Evolutionary conservation across 23 red algal species (phyloP), one percentile per base, ranked within the genome.

Genomic region (Cyanidioschyzon merolae): DNA sequence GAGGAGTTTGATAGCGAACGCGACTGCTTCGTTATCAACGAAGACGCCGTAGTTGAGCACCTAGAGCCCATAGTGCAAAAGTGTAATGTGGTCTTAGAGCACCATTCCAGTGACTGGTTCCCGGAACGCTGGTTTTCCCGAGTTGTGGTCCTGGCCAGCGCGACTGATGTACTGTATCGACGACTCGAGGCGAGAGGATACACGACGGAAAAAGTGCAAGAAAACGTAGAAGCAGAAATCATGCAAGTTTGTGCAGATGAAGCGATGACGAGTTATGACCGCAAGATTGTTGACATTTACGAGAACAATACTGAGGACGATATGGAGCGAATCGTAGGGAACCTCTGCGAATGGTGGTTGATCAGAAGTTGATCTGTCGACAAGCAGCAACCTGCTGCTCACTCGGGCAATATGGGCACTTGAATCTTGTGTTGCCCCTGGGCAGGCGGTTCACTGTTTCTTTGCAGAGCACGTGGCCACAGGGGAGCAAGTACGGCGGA

Each of bases 141-240:
- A 76, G 83, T 92, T 32, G 41, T 92, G 51, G 83, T 80, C 58
- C 75, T 92, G 39, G 68, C 58, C 1, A 68, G 68, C 18, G 54
- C 50, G 30, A 92, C 79, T 51, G 86, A 85, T 32, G 68, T 68
- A 16, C 77, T 95, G 2, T 95, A 83, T 41, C 86, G 86, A 40
- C 80, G 91, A 37, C 84, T 95, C 12, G 76, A 75, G 21, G 86
- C 83, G 15, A 82, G 91, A n/a, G 82, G 85, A 2, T 95, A 95
- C 34, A 58, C 74, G 40, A 57, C 39, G 36, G 68, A 29, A 26
- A 95, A 95, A 77, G 37, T 87, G 24, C 59, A 76, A 34, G 78
- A 84, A 58, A 95, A 95, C 39, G 76, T 95, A 57, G 68, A 95
- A 59, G 83, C 83, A 36, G 91, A 95, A 75, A 89, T 95, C 31